Conservation (phyloP, 306 rosid species). For the Cyamopsis tetragonoloba region DNA sequence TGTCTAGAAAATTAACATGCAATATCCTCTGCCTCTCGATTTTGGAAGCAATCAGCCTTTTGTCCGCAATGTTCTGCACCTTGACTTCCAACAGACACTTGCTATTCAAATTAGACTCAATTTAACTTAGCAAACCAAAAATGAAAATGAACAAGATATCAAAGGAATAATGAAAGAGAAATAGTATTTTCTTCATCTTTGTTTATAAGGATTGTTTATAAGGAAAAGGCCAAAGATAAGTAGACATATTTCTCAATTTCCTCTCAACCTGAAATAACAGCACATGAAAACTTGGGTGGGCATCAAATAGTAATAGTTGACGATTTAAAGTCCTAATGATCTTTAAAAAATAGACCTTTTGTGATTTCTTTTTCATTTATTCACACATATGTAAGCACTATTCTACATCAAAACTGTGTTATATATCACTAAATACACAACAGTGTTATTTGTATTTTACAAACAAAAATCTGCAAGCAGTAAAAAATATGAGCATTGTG, state of each 20-base stretch:
- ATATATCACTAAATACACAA: neutral
- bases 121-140: neutral
- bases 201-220: too few species aligned
- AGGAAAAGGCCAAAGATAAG: neutral
- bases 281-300: neutral
- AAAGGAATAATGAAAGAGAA: neutral
- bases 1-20: neutral
- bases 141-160: neutral
- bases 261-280: neutral
- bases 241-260: neutral
- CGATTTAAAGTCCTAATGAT: neutral
- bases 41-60: neutral
- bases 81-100: constrained; percentile 1
- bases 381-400: neutral
- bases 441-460: neutral
- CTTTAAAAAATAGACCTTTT: neutral
- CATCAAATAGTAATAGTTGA: neutral
- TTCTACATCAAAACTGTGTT: neutral
- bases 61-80: neutral
- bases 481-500: neutral
- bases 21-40: constrained; percentile 9
- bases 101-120: constrained; percentile 7
- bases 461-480: constrained; percentile 1
- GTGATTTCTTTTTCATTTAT: neutral
- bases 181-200: neutral